These are phyloP conservation scores for Bruguiera sexangula DNA, from an alignment of 345 rosid genomes.

Conservation along the genomic window DNA sequence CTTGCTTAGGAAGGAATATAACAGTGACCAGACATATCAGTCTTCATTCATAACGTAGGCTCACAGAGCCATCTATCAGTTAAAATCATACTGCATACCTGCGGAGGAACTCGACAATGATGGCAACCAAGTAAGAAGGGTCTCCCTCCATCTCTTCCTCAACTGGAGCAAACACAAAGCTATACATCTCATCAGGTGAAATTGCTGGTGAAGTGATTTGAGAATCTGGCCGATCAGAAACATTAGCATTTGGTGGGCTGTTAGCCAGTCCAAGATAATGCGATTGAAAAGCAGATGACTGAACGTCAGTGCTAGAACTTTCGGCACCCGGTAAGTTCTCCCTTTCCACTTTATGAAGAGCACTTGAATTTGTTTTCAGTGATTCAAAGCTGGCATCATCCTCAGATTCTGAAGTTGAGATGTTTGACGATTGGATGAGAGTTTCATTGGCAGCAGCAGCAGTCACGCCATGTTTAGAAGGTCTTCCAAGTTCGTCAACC, in stretches of 20 bases:
- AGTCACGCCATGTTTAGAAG: constrained; percentile 31
- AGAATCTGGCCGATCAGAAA: constrained; percentile 57
- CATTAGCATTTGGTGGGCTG: constrained; percentile 45
- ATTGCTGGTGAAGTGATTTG: constrained; percentile 74
- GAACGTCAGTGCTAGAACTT: constrained; percentile 32
- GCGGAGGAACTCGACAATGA: constrained; percentile 80
- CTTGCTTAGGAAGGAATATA: constrained; percentile 1
- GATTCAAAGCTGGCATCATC: constrained; percentile 36
- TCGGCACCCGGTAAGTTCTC: constrained; percentile 29
- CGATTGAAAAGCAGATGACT: constrained; percentile 32
- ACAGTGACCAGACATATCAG: background rate
- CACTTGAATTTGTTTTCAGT: constrained; percentile 36
- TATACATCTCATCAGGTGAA: constrained; percentile 93
- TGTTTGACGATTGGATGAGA: constrained; percentile 32
- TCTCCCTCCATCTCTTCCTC: constrained; percentile 89
- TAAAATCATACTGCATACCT: constrained; percentile 44
- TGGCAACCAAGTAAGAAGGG: constrained; percentile 75
- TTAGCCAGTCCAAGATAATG: constrained; percentile 39
- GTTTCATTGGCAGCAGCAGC: constrained; percentile 32
- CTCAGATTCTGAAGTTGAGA: constrained; percentile 52
- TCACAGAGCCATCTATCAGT: constrained; percentile 9
- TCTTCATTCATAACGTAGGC: background rate
- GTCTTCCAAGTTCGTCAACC: constrained; percentile 31
- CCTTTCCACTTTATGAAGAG: constrained; percentile 36
- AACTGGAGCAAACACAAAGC: constrained; percentile 72